phyloP scores from a whole-genome alignment of 495 filamentous ascomycete genomes.

The Saxophila tyrrhenica region DNA sequence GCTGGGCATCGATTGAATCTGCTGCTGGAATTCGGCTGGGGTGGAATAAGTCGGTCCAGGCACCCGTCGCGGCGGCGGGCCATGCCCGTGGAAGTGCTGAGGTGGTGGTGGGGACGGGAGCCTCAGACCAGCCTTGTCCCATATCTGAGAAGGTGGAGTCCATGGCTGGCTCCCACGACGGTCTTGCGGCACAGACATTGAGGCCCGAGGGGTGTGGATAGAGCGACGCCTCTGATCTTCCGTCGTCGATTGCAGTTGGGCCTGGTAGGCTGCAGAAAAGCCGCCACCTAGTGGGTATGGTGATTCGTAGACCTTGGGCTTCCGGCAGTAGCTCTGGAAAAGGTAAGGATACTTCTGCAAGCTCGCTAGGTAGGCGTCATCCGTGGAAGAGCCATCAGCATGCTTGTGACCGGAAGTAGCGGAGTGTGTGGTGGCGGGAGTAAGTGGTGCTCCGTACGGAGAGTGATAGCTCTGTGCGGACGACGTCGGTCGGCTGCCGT shows the following conservation, averaged over 20 bases:
- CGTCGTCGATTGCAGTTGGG: neutral
- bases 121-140: constrained; percentile 1
- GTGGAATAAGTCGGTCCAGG: constrained; percentile 14
- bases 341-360: constrained; percentile 31
- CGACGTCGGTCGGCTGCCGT: constrained; percentile 15
- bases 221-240: neutral
- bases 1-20: constrained; percentile 12
- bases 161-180: constrained; percentile 10
- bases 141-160: constrained; percentile 19
- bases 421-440: constrained; percentile 15
- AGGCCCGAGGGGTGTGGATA: constrained; percentile 9
- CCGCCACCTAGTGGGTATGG: constrained; percentile 26
- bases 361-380: constrained; percentile 23
- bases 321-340: constrained; percentile 26
- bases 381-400: constrained; percentile 7
- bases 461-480: constrained; percentile 10
- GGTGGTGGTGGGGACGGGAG: neutral
- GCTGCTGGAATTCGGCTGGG: constrained; percentile 11
- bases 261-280: constrained; percentile 24
- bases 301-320: constrained; percentile 25
- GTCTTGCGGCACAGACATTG: neutral
- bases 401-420: constrained; percentile 2
- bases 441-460: constrained; percentile 12
- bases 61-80: constrained; percentile 1
- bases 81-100: constrained; percentile 1